Base-by-base conservation (phyloP, 2,329 filamentous ascomycete species). In the Cladosporium sp. region DNA sequence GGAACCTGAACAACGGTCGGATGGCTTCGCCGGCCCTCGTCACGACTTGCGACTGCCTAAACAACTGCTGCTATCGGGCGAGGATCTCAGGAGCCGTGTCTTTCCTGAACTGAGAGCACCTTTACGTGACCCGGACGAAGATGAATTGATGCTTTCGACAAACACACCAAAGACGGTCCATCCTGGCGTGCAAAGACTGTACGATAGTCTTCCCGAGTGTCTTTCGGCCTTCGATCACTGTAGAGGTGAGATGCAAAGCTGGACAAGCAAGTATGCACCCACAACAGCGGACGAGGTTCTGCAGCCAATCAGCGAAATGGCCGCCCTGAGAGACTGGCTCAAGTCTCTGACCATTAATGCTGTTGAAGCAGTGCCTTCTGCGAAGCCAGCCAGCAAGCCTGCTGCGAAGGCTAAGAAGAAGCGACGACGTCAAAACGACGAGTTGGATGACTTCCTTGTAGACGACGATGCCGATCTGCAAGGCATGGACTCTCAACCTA, bases 201-300 rank as follows among this genome's bases (percentile, higher is more conserved):
- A 84, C 61, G 67, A 74, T 2, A 75, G 77, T 0, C 76, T 96
- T 32, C 70, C 76, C 42, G 76, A 74, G 1, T 76, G 76, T 0
- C 74, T 91, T 10, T 91, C 87, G 4, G 84, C 91, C 0, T 96
- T 91, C 63, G 93, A 98, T 66, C 79, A 74, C 56, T 87, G 84
- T 8, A 79, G 78, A 46, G 95, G 87, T 60, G 92, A 97, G 64
- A 76, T 74, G 2, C 71, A 78, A 28, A 71, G 82, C 8, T 98
- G 93, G 93, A 68, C 77, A 2, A 85, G 92, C 38, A 96, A 97
- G 63, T 95, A 97, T 70, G 82, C 87, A 0, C 93, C 93, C 0
- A 71, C 68, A 22, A 74, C 71, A 34, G 83, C 89, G 2, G 74
- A 74, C 3, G 83, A 92, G 54, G 84, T 97, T 1, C 74, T 98